Base-by-base conservation (phyloP, 495 filamentous ascomycete species). In the Astrothelium macrocarpum region DNA sequence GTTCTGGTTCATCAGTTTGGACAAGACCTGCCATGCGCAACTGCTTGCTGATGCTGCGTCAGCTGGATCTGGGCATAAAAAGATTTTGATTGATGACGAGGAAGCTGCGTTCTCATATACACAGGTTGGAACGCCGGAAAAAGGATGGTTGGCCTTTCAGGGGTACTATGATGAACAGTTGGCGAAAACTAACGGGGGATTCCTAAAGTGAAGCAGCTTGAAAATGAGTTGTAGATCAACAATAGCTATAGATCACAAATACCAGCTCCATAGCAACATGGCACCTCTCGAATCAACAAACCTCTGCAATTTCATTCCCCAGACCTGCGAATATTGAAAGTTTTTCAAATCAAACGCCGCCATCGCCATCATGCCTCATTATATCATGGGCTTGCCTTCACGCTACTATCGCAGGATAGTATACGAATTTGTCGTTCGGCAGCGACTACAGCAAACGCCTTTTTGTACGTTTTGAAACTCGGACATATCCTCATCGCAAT, bases 21-120 rank as follows among this genome's bases (percentile, higher is more conserved):
- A 89, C 62, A 79, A 84, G 66, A 82, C 82, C 28, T 89, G 85
- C 65, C 84, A 86, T 53, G 82, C 83, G 10, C 86, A 89, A 69
- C 73, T 89, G 29, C 73, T 89, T 49, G 85, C 83, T 0, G 85
- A 87, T 64, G 84, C 84, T 1, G 85, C 85, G 1, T 80, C 79
- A 18, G 28, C 56, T 0, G 82, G 77, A 26, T 80, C 78, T n/a
- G 71, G 83, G 9, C 76, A 81, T 45, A 80, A 84, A 76, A 85
- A 78, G 72, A 81, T 82, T 32, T 75, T 82, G 45, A 80, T 81
- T 62, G 71, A 73, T 23, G 75, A 80, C 14, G 80, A 83, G 43
- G 79, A 82, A 66, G 81, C 80, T 2, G 70, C 67, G n/a, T 78
- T 74, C 60, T 79, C 79, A 7, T 70, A 74, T 53, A 63, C 75